Percentiles rank a stretch among this genome's conserved stretches.
These are phyloP conservation scores for Aurinia saxatilis DNA, from an alignment of 345 rosid species.

Conservation along the genomic window DNA sequence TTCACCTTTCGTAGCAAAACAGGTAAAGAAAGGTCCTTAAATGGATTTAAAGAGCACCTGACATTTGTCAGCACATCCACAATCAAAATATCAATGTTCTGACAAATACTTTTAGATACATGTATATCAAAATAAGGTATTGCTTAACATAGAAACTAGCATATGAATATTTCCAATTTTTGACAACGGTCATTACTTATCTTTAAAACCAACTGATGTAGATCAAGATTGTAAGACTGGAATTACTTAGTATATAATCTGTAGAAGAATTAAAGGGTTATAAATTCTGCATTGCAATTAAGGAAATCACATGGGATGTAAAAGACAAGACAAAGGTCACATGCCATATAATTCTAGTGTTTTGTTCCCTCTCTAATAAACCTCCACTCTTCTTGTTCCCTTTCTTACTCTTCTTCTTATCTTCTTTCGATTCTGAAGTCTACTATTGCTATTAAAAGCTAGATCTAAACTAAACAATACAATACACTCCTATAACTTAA, in stretches of 20 bases:
- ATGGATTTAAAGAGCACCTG: neutral
- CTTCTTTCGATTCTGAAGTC: neutral
- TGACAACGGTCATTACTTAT: conserved; percentile 1
- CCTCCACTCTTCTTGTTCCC: conserved; percentile 24
- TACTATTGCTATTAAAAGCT: neutral
- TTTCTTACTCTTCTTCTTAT: conserved; percentile 19
- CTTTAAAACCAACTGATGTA: neutral
- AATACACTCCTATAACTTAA: neutral
- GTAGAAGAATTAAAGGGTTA: neutral
- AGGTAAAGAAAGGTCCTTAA: neutral
- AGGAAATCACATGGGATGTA: conserved; percentile 28
- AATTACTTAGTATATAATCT: neutral
- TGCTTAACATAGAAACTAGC: neutral
- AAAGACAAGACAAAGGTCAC: conserved; percentile 27
- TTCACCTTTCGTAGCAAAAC: neutral
- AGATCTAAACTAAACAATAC: too few relatives aligned
- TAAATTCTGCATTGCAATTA: conserved; percentile 12
- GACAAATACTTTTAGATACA: neutral
- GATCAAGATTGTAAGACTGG: neutral
- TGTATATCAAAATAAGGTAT: neutral
- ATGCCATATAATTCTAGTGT: conserved; percentile 28
- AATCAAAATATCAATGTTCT: too few relatives aligned
- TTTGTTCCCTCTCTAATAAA: conserved; percentile 16
- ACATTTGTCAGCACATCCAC: neutral
- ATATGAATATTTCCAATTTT: neutral